Evolutionary conservation across 768 basidiomycete species (phyloP).

Genomic region (Rhodocollybia butyracea): DNA sequence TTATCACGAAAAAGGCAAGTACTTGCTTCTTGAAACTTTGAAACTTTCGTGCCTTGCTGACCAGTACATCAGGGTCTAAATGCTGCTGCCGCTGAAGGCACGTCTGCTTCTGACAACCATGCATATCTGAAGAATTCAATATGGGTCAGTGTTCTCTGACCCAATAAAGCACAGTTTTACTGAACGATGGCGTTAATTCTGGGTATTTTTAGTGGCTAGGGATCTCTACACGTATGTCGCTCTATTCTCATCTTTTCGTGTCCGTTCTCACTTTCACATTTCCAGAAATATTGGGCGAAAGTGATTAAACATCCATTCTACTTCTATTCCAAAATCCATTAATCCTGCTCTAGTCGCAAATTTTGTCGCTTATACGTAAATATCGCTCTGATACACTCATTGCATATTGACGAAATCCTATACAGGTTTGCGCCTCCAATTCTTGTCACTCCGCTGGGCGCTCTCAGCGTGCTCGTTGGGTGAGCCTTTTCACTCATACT

Average conservation of each 20-base stretch:
- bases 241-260: background rate
- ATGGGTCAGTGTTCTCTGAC: conserved; percentile 44
- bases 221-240: conserved; percentile 75
- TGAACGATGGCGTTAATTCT: background rate
- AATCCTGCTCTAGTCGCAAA: conserved; percentile 56
- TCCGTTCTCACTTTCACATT: background rate
- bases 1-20: conserved; percentile 76
- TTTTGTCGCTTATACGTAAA: conserved; percentile 97
- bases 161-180: background rate
- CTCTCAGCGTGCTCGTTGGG: conserved; percentile 95
- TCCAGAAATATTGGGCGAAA: conserved; percentile 89
- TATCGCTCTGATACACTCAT: no score
- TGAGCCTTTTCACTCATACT: conserved; percentile 33
- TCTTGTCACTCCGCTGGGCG: conserved; percentile 95
- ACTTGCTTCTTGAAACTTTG: background rate
- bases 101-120: conserved; percentile 75
- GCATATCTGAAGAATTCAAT: conserved; percentile 87
- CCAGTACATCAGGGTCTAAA: conserved; percentile 70
- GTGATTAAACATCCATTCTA: conserved; percentile 37
- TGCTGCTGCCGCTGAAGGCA: conserved; percentile 68
- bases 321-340: background rate
- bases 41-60: background rate
- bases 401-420: no score
- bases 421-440: conserved; percentile 97
- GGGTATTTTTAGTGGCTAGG: conserved; percentile 79